These are phyloP conservation scores for Coniferiporia sulphurascens DNA, from an alignment of 1,284 basidiomycete genomes.

Conservation along the genomic window DNA sequence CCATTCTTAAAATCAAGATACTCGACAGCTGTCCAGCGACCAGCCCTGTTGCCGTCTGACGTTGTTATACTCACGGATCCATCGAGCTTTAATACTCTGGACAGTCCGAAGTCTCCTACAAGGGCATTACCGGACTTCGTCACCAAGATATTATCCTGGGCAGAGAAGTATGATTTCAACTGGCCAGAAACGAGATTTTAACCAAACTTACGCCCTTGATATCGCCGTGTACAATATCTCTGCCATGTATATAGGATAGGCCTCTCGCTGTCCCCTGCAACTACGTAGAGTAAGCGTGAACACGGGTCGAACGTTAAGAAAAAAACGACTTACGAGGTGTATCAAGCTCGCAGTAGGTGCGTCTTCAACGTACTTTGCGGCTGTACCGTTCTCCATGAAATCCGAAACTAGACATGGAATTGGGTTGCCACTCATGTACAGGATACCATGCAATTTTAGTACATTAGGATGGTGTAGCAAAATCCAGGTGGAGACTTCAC, in stretches of 20 bases:
- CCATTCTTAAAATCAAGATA: neutral
- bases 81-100: neutral
- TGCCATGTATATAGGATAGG: neutral
- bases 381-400: conserved; percentile 3
- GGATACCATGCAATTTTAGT: neutral
- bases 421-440: neutral
- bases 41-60: neutral
- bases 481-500: neutral
- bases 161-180: no score
- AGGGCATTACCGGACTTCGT: neutral
- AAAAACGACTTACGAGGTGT: no score
- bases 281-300: neutral
- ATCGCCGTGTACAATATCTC: conserved; percentile 1
- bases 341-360: neutral
- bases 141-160: conserved; percentile 3
- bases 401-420: conserved; percentile 1
- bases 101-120: neutral
- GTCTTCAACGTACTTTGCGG: neutral
- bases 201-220: neutral
- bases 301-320: neutral
- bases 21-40: neutral
- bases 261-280: neutral
- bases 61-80: neutral
- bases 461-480: neutral
- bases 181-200: no score